A percentile compares a stretch with the other conserved stretches of the same genome.
Conservation (phyloP, 2,329 filamentous ascomycete genomes). For the Penicillium sp. region DNA sequence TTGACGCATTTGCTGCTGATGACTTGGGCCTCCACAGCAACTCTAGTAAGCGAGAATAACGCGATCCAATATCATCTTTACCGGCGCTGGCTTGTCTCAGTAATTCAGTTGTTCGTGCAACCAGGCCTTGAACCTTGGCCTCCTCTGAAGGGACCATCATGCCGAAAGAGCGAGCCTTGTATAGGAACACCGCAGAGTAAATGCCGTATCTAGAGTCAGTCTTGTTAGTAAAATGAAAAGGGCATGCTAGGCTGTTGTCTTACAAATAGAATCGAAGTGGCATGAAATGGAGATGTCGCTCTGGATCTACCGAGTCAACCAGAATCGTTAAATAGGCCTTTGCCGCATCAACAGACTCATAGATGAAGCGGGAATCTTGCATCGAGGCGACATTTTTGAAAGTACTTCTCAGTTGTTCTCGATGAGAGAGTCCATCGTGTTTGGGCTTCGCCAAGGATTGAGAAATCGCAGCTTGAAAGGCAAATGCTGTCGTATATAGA, state of each 20-base stretch:
- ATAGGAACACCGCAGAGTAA: constrained; percentile 68
- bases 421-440: constrained; percentile 38
- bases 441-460: constrained; percentile 51
- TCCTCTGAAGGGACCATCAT: constrained; percentile 61
- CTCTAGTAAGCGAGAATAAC: constrained; percentile 65
- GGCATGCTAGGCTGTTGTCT: constrained; percentile 25
- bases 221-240: constrained; percentile 12
- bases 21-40: constrained; percentile 60
- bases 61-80: constrained; percentile 62
- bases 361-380: constrained; percentile 68
- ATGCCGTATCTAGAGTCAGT: constrained; percentile 50
- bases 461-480: constrained; percentile 71
- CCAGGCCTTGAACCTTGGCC: constrained; percentile 60
- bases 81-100: constrained; percentile 63
- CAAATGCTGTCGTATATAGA: constrained; percentile 75
- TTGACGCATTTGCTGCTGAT: constrained; percentile 30
- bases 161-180: constrained; percentile 66
- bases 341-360: constrained; percentile 67
- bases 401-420: constrained; percentile 47
- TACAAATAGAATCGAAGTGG: constrained; percentile 67
- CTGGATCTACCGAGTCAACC: constrained; percentile 63
- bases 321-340: constrained; percentile 65
- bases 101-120: constrained; percentile 63
- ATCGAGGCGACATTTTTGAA: constrained; percentile 62
- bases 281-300: constrained; percentile 65